Evolutionary conservation across 2,329 filamentous ascomycete species (phyloP).

Genomic region (Penicillium janthinellum): DNA sequence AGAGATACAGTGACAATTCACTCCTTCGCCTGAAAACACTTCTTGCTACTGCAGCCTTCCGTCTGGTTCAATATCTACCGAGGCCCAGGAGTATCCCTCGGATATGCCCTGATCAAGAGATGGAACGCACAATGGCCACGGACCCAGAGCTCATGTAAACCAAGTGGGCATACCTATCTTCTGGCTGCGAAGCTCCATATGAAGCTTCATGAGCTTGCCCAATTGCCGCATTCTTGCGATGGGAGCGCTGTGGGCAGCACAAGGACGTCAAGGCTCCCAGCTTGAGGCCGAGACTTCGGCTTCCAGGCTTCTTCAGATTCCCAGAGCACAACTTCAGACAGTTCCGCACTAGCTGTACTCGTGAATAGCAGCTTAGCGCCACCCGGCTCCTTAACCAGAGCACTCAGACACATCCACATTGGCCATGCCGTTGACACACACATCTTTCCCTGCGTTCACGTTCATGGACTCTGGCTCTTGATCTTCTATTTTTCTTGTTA

Average conservation of each 20-base stretch:
- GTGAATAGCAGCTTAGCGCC: constrained; percentile 27
- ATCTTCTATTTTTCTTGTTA: not conserved
- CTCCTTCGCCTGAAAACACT: constrained; percentile 37
- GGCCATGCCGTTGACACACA: not conserved
- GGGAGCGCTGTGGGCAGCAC: not conserved
- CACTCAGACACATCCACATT: not conserved
- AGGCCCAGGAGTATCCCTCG: constrained; percentile 11
- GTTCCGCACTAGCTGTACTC: constrained; percentile 19
- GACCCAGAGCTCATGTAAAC: constrained; percentile 26
- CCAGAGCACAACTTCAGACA: constrained; percentile 1
- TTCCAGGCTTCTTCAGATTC: not conserved
- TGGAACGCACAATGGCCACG: not conserved
- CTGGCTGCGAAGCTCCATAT: constrained; percentile 9
- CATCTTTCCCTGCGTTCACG: constrained; percentile 1
- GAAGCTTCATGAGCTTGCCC: not conserved
- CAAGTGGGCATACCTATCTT: constrained; percentile 12
- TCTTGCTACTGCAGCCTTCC: constrained; percentile 30
- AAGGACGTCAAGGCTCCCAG: not conserved
- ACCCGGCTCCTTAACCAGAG: constrained; percentile 19
- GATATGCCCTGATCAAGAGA: not conserved
- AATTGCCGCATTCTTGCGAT: constrained; percentile 1
- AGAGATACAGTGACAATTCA: constrained; percentile 39
- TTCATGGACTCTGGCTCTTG: not conserved
- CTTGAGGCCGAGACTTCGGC: not conserved
- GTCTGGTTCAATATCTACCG: constrained; percentile 26